Evolutionary conservation across 192 early-diverging fungal species (phyloP), one percentile per base, ranked within the genome.

Genomic region (Rhizophagus sp.): DNA sequence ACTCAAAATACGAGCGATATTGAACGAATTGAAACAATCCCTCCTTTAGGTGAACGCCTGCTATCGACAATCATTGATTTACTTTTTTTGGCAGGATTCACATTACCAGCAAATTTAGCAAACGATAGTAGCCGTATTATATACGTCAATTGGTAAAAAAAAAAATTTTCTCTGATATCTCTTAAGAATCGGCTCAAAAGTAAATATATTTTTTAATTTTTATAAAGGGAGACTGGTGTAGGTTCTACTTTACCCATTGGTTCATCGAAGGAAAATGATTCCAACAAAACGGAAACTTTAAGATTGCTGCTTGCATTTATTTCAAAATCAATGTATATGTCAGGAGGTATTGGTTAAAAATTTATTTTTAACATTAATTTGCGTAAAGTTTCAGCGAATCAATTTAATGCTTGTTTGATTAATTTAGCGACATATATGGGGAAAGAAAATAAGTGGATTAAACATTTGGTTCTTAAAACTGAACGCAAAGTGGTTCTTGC

Each of bases 261-360:
- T 0, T 88, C 90, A 47, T 89, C 88, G 24, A 89, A 91, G 79
- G 93, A 95, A 52, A 83, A 91, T 34, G 90, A 92, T n/a, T 74
- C 81, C 47, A 92, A 94, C 79, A 90, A 96, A 39, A 90, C 92
- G 52, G 97, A 98, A 75, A 85, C 92, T 2, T 74, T 96, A 67
- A 91, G 96, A 19, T 86, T 98, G 17, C 84, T 98, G 2, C 81
- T 95, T 0, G 91, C 93, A 1, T 79, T 98, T 11, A 85, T 96
- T 74, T 96, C 96, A 6, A 87, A 89, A 80, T 90, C 92, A 7
- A 93, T 98, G 89, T 97, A 98, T 84, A 84, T 88, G 25, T 79
- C 91, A 33, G 83, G 84, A 41, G 84, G 82, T 22, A 50, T 12
- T n/a, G 10, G 13, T 22, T 61, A 8, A 25, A 12, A n/a, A 11